Evolutionary conservation across 1,284 basidiomycete species (phyloP).

Genomic region (Microbotryomycetes sp.): DNA sequence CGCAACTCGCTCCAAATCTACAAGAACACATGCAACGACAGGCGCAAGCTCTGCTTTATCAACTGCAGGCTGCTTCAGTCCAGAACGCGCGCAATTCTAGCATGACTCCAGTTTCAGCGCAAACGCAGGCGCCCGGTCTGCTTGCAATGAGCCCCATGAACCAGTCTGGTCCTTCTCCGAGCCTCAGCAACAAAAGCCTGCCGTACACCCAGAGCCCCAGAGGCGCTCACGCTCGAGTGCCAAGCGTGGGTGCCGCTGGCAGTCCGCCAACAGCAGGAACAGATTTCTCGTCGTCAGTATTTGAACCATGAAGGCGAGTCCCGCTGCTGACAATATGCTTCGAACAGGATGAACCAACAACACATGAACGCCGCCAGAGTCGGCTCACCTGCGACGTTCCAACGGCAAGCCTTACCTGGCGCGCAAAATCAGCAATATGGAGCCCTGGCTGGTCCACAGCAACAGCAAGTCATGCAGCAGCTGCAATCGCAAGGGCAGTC

Average conservation of each 20-base stretch:
- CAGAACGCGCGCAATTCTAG: neutral
- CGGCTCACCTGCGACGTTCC: no score
- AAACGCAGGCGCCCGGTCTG: neutral
- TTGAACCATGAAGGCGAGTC: neutral
- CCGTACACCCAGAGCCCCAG: neutral
- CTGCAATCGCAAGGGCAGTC: neutral
- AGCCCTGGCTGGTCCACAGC: no score
- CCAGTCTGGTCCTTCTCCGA: neutral
- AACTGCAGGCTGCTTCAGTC: constrained; percentile 16
- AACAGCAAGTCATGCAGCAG: neutral
- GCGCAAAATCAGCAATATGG: neutral
- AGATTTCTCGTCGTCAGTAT: neutral
- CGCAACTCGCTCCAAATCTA: constrained; percentile 11
- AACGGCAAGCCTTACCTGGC: neutral
- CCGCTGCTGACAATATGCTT: neutral
- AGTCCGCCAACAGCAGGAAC: neutral
- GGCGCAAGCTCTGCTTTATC: constrained; percentile 12
- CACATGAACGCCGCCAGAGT: no score
- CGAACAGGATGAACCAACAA: neutral
- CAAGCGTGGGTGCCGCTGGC: neutral
- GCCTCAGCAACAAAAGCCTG: neutral
- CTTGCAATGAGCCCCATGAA: neutral
- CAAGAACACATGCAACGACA: constrained; percentile 19
- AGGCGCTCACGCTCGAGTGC: neutral
- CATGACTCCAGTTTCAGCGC: neutral